These are phyloP conservation scores for Mortierella antarctica DNA, from an alignment of 192 early-diverging fungal species.

Conservation along the genomic window DNA sequence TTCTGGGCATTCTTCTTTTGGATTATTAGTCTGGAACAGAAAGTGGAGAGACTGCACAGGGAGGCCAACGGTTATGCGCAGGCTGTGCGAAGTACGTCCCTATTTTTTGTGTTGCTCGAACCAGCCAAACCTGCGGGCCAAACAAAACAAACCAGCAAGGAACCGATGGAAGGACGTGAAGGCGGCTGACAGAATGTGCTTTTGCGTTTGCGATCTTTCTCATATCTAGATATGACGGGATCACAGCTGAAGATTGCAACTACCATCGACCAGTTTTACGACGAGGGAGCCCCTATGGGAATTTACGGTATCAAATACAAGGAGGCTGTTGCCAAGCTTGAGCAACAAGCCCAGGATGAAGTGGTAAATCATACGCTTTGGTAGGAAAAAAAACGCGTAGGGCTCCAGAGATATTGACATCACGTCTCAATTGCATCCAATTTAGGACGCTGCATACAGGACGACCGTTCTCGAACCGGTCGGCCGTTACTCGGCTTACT, in stretches of 20 bases:
- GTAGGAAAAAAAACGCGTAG: not conserved
- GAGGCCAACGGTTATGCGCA: constrained; percentile 95
- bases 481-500: constrained; percentile 82
- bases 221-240: constrained; percentile 76
- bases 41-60: constrained; percentile 84
- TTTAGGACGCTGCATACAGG: constrained; percentile 83
- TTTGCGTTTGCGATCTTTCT: not conserved
- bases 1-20: constrained; percentile 1
- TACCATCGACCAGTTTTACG: constrained; percentile 91
- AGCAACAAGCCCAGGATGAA: constrained; percentile 80
- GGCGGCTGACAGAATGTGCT: not conserved
- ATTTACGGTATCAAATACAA: constrained; percentile 85
- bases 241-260: constrained; percentile 88
- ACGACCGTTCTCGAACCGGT: constrained; percentile 92
- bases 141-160: not conserved
- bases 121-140: no score
- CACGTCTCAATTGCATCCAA: not conserved
- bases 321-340: constrained; percentile 81
- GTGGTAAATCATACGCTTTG: constrained; percentile 64
- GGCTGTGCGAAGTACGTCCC: constrained; percentile 73
- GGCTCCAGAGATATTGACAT: no score
- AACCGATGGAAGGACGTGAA: not conserved
- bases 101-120: not conserved
- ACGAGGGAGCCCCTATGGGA: constrained; percentile 81
- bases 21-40: constrained; percentile 78